These are phyloP conservation scores for Coemansia javaensis DNA, from an alignment of 192 early-diverging fungal species.

Conservation along the genomic window DNA sequence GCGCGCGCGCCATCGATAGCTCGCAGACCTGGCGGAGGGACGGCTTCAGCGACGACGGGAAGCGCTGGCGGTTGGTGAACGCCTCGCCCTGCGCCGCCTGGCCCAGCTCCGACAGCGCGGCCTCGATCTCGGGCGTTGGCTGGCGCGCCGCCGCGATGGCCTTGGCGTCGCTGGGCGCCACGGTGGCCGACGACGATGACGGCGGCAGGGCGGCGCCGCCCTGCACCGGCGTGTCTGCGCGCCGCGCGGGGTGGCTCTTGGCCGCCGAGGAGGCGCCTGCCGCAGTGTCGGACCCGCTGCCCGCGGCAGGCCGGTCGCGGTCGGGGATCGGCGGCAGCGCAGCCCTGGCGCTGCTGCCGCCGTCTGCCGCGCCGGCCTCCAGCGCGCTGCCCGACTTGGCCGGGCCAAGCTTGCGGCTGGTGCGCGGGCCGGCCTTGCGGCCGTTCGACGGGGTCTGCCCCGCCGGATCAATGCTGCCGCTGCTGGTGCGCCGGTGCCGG, in stretches of 20 bases:
- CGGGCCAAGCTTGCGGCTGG: conserved; percentile 45
- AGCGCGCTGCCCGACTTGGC: conserved; percentile 5
- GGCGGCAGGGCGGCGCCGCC: no score
- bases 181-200: neutral
- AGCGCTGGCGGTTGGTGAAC: conserved; percentile 45
- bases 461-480: conserved; percentile 9
- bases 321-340: conserved; percentile 35
- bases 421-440: conserved; percentile 39
- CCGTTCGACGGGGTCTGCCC: conserved; percentile 38
- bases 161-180: conserved; percentile 14
- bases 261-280: no score
- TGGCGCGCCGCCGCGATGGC: conserved; percentile 20
- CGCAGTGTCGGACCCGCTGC: neutral
- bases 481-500: conserved; percentile 21
- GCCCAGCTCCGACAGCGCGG: conserved; percentile 24
- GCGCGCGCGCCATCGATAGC: conserved; percentile 42
- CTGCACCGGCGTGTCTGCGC: conserved; percentile 19
- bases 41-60: conserved; percentile 47
- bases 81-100: conserved; percentile 24
- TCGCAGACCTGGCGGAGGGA: conserved; percentile 47
- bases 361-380: neutral
- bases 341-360: conserved; percentile 6
- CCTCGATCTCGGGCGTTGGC: conserved; percentile 42
- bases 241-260: no score
- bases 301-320: conserved; percentile 21